Evolutionary conservation across 2,329 filamentous ascomycete species (phyloP).

Genomic region (Fusarium sp.): DNA sequence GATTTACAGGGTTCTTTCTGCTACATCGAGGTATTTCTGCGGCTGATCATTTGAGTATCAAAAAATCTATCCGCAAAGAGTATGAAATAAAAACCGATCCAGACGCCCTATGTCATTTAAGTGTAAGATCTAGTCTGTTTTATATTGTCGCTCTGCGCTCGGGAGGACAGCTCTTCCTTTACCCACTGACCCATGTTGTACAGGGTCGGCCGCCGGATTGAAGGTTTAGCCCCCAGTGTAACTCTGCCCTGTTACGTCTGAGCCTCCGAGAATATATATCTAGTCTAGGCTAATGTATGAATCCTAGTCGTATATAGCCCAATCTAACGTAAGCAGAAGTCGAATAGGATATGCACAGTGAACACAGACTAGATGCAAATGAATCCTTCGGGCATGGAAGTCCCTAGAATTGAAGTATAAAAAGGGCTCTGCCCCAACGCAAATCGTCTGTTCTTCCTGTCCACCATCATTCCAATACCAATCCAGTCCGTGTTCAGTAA

Average conservation of each 20-base stretch:
- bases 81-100: no score
- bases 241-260: neutral
- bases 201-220: neutral
- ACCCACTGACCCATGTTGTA: neutral
- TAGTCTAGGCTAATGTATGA: neutral
- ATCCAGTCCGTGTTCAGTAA: no score
- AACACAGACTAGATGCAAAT: neutral
- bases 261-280: neutral
- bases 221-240: neutral
- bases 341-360: accelerated
- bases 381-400: neutral
- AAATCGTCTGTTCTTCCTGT: no score
- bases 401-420: neutral
- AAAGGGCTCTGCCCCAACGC: neutral
- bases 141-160: neutral
- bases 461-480: no score
- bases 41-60: no score
- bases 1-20: neutral
- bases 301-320: neutral
- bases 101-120: no score
- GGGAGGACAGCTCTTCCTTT: neutral
- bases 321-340: neutral
- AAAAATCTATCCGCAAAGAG: no score
- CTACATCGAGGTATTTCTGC: no score
- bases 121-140: accelerated